Evolutionary conservation across 495 filamentous ascomycete species (phyloP).

Genomic region (Talaromyces wortmannii): DNA sequence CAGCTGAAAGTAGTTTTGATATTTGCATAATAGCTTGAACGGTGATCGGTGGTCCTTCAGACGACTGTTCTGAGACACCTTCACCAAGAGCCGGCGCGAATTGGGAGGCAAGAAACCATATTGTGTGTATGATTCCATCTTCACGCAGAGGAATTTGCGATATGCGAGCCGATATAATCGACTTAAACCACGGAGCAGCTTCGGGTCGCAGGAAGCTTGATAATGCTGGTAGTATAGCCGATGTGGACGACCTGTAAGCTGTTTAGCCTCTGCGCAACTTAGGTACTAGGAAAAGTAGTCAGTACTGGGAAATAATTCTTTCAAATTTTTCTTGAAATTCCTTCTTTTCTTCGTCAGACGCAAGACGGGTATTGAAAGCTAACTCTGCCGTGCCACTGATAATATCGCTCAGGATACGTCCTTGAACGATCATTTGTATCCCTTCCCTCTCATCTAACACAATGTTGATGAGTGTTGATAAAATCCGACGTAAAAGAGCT

Average conservation of each 20-base stretch:
- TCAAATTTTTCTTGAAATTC: conserved; percentile 21
- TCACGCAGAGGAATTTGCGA: conserved; percentile 58
- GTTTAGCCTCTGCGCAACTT: conserved; percentile 11
- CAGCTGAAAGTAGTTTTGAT: conserved; percentile 53
- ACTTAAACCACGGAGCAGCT: conserved; percentile 39
- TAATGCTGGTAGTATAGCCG: conserved; percentile 35
- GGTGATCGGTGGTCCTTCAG: conserved; percentile 57
- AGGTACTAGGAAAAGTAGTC: neutral
- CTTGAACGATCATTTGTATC: conserved; percentile 32
- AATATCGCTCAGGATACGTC: conserved; percentile 37
- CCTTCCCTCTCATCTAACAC: conserved; percentile 27
- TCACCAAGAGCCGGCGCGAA: conserved; percentile 40
- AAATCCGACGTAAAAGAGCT: conserved; percentile 21
- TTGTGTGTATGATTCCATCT: conserved; percentile 57
- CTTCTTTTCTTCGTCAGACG: conserved; percentile 8
- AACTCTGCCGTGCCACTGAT: conserved; percentile 34
- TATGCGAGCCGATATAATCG: conserved; percentile 43
- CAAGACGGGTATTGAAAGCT: conserved; percentile 29
- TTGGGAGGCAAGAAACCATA: conserved; percentile 63
- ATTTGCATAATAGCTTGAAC: conserved; percentile 66
- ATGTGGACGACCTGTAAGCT: conserved; percentile 28
- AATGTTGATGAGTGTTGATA: conserved; percentile 14
- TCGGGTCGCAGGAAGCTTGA: conserved; percentile 40
- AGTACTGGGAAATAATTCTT: conserved; percentile 38
- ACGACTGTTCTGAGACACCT: conserved; percentile 23